phyloP scores from a whole-genome alignment of 345 rosid genomes.

The Trapa bicornis region DNA sequence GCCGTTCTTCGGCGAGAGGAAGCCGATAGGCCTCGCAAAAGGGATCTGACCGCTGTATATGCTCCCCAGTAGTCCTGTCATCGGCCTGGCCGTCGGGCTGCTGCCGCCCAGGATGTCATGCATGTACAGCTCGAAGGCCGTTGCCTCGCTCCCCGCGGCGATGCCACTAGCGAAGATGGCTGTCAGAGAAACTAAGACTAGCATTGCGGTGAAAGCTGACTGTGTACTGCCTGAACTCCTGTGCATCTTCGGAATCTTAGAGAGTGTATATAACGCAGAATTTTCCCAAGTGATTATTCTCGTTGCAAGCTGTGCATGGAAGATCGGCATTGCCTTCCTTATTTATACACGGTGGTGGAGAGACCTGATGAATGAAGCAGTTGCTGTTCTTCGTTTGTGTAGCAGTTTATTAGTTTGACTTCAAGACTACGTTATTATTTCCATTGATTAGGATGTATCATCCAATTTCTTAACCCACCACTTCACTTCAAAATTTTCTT shows the following conservation, averaged over 20 bases:
- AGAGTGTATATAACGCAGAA: not conserved
- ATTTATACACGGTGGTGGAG: not conserved
- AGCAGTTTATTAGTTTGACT: no score
- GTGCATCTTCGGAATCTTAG: no score
- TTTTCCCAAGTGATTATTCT: no score
- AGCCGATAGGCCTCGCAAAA: slow-evolving; percentile 74
- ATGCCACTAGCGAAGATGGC: not conserved
- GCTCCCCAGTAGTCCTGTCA: slow-evolving; percentile 87
- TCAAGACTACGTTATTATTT: no score
- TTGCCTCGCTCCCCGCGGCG: slow-evolving; percentile 17
- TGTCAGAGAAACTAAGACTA: not conserved
- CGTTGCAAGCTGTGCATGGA: no score
- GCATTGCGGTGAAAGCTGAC: not conserved
- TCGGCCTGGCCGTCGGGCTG: slow-evolving; percentile 77
- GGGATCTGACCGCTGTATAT: slow-evolving; percentile 97
- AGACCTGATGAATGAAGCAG: not conserved
- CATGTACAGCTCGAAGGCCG: slow-evolving; percentile 62
- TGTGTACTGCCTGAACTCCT: no score
- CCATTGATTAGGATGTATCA: no score
- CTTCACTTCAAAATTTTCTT: not conserved
- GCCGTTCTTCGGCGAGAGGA: slow-evolving; percentile 50
- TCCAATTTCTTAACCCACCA: not conserved
- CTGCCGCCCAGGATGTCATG: slow-evolving; percentile 88
- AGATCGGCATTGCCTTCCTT: not conserved
- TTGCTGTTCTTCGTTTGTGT: not conserved